Conservation (phyloP, 2,329 filamentous ascomycete species). For the Simplicillium aogashimaense region DNA sequence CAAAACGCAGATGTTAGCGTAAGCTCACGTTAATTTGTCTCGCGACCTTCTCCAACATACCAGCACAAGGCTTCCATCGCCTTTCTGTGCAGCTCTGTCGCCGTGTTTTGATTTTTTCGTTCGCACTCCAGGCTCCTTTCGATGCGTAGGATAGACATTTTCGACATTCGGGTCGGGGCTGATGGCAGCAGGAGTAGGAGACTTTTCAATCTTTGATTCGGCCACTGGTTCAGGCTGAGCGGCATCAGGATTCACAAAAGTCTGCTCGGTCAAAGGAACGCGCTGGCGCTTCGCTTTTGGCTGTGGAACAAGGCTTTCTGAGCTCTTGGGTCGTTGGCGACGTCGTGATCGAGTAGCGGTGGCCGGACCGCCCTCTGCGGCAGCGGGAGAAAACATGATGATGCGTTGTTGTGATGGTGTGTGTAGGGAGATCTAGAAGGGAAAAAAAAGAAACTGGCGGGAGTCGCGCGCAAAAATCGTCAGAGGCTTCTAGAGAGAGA, state of each 20-base stretch:
- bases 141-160: conserved; percentile 25
- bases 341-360: conserved; percentile 50
- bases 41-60: conserved; percentile 30
- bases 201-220: conserved; percentile 42
- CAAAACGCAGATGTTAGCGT: conserved; percentile 10
- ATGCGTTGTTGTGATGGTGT: conserved; percentile 5
- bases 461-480: too few relatives aligned
- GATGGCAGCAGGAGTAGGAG: conserved; percentile 31
- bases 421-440: neutral
- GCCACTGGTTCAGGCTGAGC: conserved; percentile 37
- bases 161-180: conserved; percentile 37
- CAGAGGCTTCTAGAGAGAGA: too few relatives aligned
- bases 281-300: conserved; percentile 57
- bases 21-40: conserved; percentile 3
- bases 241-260: conserved; percentile 39
- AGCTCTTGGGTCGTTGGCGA: conserved; percentile 48
- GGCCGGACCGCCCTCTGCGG: conserved; percentile 40
- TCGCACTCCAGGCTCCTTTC: conserved; percentile 48
- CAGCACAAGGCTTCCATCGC: conserved; percentile 56
- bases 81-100: conserved; percentile 51
- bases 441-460: neutral
- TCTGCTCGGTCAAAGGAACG: conserved; percentile 46
- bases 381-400: conserved; percentile 51
- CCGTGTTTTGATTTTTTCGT: conserved; percentile 53
- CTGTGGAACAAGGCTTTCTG: conserved; percentile 43